Conservation (phyloP, 345 rosid genomes). For the Conringia planisiliqua region DNA sequence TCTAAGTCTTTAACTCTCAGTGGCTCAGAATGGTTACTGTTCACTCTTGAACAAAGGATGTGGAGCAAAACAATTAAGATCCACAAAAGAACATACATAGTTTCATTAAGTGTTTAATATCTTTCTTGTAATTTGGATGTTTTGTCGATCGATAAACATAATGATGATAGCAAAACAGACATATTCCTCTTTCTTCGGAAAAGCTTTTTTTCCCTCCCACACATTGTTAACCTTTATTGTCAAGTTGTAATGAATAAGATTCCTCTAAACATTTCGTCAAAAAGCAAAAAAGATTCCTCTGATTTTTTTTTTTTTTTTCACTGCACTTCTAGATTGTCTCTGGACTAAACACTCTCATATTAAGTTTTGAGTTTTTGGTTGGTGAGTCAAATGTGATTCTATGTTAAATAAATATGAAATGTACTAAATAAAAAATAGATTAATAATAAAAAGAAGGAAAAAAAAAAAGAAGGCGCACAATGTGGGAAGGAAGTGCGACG, state of each 20-base stretch:
- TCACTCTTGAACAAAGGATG: no score
- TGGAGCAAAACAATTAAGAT: neutral
- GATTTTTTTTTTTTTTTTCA: neutral
- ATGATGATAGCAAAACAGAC: conserved; percentile 25
- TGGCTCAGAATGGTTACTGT: neutral
- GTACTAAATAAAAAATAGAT: neutral
- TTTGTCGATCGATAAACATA: conserved; percentile 19
- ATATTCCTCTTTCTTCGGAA: conserved; percentile 33
- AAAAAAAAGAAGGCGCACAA: conserved; percentile 26
- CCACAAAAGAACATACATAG: neutral
- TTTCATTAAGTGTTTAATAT: neutral
- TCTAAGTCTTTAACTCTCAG: neutral
- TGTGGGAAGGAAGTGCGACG: conserved; percentile 32
- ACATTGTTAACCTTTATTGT: conserved; percentile 13
- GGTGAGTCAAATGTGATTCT: neutral
- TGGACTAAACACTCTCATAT: neutral
- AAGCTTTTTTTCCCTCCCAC: conserved; percentile 16
- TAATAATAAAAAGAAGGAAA: neutral
- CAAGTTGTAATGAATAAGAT: conserved; percentile 25
- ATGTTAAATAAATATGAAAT: neutral
- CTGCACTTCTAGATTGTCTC: neutral
- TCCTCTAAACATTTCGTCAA: conserved; percentile 25
- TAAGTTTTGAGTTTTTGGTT: conserved; percentile 4
- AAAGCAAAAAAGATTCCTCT: conserved; percentile 27
- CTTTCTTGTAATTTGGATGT: neutral